phyloP scores from a whole-genome alignment of 2,329 filamentous ascomycete species.

The Scedosporium aurantiacum region DNA sequence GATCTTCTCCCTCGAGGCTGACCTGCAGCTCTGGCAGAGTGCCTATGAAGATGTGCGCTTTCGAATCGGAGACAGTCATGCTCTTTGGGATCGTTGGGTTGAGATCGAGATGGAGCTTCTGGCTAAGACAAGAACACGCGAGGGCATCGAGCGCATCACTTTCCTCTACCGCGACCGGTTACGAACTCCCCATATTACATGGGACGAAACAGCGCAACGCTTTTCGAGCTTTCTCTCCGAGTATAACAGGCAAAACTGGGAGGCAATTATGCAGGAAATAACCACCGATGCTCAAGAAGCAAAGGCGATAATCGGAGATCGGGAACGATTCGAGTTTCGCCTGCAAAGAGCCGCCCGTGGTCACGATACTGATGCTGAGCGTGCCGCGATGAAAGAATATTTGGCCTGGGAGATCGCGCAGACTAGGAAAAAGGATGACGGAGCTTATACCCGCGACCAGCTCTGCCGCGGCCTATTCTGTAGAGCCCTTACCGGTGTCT shows the following conservation, averaged over 20 bases:
- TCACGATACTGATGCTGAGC: slow-evolving; percentile 44
- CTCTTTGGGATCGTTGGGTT: slow-evolving; percentile 71
- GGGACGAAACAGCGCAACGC: slow-evolving; percentile 63
- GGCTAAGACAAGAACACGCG: slow-evolving; percentile 38
- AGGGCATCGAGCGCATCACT: slow-evolving; percentile 53
- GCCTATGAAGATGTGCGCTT: slow-evolving; percentile 62
- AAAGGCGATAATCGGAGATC: slow-evolving; percentile 47
- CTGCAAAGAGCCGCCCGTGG: slow-evolving; percentile 47
- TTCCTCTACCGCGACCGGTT: slow-evolving; percentile 62
- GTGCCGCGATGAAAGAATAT: slow-evolving; percentile 51
- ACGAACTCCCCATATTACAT: slow-evolving; percentile 59
- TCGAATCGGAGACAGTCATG: slow-evolving; percentile 64
- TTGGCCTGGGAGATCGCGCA: slow-evolving; percentile 72
- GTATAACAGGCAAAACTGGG: slow-evolving; percentile 60
- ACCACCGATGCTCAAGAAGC: slow-evolving; percentile 52
- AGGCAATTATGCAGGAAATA: slow-evolving; percentile 59
- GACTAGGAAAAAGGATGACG: slow-evolving; percentile 32
- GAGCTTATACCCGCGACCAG: slow-evolving; percentile 32
- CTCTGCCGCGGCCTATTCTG: slow-evolving; percentile 62
- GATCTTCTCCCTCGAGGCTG: slow-evolving; percentile 56
- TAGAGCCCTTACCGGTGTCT: slow-evolving; percentile 58
- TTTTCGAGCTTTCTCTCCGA: slow-evolving; percentile 66
- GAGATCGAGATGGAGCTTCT: slow-evolving; percentile 61
- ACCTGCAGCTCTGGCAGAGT: slow-evolving; percentile 59
- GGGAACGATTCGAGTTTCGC: slow-evolving; percentile 58